Conservation (phyloP, 2,329 filamentous ascomycete species). For the Nannizziopsis barbatae region DNA sequence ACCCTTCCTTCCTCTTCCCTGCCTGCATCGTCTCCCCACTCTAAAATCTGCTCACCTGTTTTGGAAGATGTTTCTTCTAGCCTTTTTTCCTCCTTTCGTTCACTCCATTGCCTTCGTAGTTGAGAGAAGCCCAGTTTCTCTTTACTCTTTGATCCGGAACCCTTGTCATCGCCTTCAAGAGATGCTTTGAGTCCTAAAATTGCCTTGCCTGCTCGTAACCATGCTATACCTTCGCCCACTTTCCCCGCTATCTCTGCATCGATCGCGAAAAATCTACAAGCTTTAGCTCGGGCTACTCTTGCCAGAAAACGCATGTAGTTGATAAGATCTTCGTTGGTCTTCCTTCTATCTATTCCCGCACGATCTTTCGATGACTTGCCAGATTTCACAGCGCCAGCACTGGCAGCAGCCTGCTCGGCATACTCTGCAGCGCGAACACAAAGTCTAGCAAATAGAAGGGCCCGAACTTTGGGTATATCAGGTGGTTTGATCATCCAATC, state of each 20-base stretch:
- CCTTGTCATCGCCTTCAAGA: conserved; percentile 37
- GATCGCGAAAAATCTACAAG: conserved; percentile 80
- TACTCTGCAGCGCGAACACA: conserved; percentile 84
- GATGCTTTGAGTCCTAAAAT: conserved; percentile 53
- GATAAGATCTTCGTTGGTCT: conserved; percentile 54
- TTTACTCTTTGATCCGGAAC: conserved; percentile 18
- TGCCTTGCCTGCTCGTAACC: conserved; percentile 65
- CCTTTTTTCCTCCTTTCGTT: conserved; percentile 66
- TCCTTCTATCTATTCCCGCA: conserved; percentile 29
- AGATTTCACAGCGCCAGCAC: conserved; percentile 32
- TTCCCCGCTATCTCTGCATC: conserved; percentile 75
- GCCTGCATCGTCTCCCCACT: conserved; percentile 63
- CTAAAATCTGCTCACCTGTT: conserved; percentile 24
- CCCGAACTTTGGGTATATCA: conserved; percentile 76
- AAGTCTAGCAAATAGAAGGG: conserved; percentile 74
- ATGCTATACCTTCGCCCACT: conserved; percentile 74
- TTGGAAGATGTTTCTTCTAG: conserved; percentile 49
- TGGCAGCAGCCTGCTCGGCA: conserved; percentile 57
- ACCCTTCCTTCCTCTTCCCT: conserved; percentile 74
- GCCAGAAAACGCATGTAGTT: conserved; percentile 67
- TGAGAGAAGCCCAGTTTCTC: conserved; percentile 33
- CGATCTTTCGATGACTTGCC: conserved; percentile 8
- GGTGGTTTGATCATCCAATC: conserved; percentile 97
- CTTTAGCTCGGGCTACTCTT: conserved; percentile 65
- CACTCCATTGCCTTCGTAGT: conserved; percentile 62